Percentiles rank a stretch among this genome's conserved stretches.
phyloP scores from a whole-genome alignment of 305 asterid species.

The Fraxinus baroniana region DNA sequence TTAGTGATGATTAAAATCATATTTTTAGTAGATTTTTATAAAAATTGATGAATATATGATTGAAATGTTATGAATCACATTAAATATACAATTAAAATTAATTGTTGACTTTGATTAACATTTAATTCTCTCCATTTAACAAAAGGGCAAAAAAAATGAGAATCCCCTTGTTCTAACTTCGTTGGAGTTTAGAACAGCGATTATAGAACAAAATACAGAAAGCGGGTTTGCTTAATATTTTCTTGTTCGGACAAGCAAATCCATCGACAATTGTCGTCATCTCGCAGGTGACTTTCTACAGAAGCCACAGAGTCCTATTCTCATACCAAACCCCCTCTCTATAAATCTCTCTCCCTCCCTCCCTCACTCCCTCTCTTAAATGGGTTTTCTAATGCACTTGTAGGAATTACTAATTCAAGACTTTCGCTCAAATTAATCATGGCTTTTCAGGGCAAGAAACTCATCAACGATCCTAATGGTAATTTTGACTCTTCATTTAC shows the following conservation, averaged over 20 bases:
- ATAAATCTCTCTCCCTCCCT: slow-evolving; percentile 8
- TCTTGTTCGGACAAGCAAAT: slow-evolving; percentile 33
- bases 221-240: neutral
- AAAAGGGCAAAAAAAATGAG: neutral
- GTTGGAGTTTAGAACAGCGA: neutral
- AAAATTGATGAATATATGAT: no score
- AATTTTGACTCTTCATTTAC: slow-evolving; percentile 20
- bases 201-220: neutral
- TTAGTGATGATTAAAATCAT: no score
- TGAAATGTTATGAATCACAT: neutral
- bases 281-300: slow-evolving; percentile 43
- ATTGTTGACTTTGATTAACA: no score
- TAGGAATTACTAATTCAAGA: slow-evolving; percentile 30
- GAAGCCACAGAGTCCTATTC: slow-evolving; percentile 34
- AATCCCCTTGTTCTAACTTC: neutral
- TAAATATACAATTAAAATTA: no score
- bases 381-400: slow-evolving; percentile 34
- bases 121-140: neutral
- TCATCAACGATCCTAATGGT: slow-evolving; percentile 94
- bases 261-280: slow-evolving; percentile 49
- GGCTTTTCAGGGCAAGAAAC: slow-evolving; percentile 81
- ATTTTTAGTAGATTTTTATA: no score
- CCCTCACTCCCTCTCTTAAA: slow-evolving; percentile 19
- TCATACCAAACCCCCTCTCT: slow-evolving; percentile 11
- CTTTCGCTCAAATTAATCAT: slow-evolving; percentile 33